Evolutionary conservation across 2,329 filamentous ascomycete genomes (phyloP), one percentile per base, ranked within the genome.

Genomic region (Dryadomyces sulphureus): DNA sequence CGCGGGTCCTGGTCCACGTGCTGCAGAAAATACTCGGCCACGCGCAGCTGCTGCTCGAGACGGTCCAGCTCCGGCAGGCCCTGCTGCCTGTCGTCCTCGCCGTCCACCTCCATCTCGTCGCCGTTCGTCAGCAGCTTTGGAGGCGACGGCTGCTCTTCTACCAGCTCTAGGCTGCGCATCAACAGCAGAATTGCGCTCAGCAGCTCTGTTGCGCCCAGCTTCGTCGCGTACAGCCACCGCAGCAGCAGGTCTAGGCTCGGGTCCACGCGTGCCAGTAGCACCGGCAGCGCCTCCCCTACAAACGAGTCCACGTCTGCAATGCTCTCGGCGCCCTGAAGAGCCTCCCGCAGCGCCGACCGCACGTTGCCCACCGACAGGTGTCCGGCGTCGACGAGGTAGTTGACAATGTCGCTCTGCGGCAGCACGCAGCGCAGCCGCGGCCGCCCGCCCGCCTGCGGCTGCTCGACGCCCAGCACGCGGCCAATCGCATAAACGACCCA

Each of bases 151-250:
- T 12, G 63, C 38, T 60, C 59, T 6, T 64, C 56, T 20, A 76
- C 65, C 30, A 79, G 59, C 49, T 81, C 80, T 36, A 89, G 70
- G 53, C 79, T 87, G 41, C 75, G 70, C 66, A 88, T 81, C 16
- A 88, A 65, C 2, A 74, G 63, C 45, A 77, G 73, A 45, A 88
- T 73, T 4, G 78, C 74, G 47, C 79, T 65, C 2, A 86, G 69
- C 6, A 88, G 67, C 57, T 88, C 83, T 4, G 70, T 63, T 36
- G 81, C 67, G 4, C 77, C 75, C 17, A 87, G 68, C 54, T 77
- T 75, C 7, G 81, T 82, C 6, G 72, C 70, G 35, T 75, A 73
- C 7, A 89, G 65, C 48, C 85, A 76, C 46, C 72, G 73, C 38
- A 80, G 69, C 35, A 88, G 67, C 2, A 86, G 65, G 43, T 79